These are phyloP conservation scores for Sherardia arvensis DNA, from an alignment of 257 asterid species.

Conservation along the genomic window DNA sequence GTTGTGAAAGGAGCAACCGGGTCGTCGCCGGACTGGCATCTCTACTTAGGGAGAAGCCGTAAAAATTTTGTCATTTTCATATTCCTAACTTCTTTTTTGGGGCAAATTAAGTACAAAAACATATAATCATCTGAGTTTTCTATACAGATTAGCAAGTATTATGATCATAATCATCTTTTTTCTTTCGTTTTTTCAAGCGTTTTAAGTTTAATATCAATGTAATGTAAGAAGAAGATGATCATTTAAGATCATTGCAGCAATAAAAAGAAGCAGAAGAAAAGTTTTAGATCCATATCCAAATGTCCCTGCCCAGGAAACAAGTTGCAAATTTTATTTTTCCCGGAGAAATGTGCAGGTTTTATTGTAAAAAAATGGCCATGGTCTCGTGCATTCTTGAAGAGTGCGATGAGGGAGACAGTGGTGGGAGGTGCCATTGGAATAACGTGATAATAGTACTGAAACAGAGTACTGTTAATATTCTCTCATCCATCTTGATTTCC, in stretches of 20 bases:
- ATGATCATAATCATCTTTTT: not conserved
- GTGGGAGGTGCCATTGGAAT: conserved; percentile 21
- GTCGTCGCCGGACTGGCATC: conserved; percentile 80
- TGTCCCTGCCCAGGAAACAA: conserved; percentile 26
- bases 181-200: not conserved
- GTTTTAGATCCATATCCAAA: conserved; percentile 21
- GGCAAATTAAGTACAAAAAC: conserved; percentile 10
- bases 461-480: conserved; percentile 23
- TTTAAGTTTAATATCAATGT: not conserved
- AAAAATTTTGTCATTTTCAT: conserved; percentile 21
- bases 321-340: not conserved
- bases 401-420: conserved; percentile 26
- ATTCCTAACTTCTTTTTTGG: conserved; percentile 20
- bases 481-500: not conserved
- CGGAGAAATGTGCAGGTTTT: not conserved
- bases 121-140: conserved; percentile 19
- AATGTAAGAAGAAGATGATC: conserved; percentile 19
- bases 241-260: conserved; percentile 20
- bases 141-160: conserved; percentile 15
- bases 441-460: too few relatives aligned
- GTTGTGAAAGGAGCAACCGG: conserved; percentile 50
- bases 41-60: conserved; percentile 67
- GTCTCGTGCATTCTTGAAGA: conserved; percentile 53
- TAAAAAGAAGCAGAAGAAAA: conserved; percentile 4
- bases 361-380: conserved; percentile 13